phyloP scores from a whole-genome alignment of 352 stramenopile species.

The Elongisporangium prolatum region DNA sequence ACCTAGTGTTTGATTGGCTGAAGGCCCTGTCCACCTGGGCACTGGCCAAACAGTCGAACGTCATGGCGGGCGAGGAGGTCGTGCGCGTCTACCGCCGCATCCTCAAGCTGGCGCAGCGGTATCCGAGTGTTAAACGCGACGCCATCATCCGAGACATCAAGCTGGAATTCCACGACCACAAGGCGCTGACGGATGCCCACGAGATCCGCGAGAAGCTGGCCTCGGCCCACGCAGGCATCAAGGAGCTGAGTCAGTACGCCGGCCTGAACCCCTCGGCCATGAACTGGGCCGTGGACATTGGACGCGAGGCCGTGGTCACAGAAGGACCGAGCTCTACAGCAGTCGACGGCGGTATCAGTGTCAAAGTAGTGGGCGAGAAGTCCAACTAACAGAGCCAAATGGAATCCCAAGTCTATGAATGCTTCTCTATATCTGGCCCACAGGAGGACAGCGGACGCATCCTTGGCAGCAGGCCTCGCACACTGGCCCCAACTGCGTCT shows the following conservation, averaged over 20 bases:
- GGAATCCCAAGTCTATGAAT: not conserved
- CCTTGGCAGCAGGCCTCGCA: slow-evolving; percentile 66
- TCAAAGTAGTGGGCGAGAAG: slow-evolving; percentile 49
- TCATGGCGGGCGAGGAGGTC: slow-evolving; percentile 48
- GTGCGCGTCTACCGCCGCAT: slow-evolving; percentile 77
- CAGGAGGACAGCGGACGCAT: slow-evolving; percentile 35
- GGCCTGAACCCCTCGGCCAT: slow-evolving; percentile 47
- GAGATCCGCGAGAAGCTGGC: slow-evolving; percentile 65
- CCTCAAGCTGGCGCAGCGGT: slow-evolving; percentile 78
- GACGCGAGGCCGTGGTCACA: slow-evolving; percentile 32
- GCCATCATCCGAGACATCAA: slow-evolving; percentile 83
- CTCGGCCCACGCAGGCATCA: slow-evolving; percentile 62
- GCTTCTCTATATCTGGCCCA: slow-evolving; percentile 7
- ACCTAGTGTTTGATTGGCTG: slow-evolving; percentile 1
- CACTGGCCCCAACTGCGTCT: slow-evolving; percentile 74
- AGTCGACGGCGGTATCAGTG: slow-evolving; percentile 14
- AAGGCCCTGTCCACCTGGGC: not conserved
- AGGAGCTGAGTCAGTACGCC: slow-evolving; percentile 75
- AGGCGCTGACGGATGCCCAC: slow-evolving; percentile 48
- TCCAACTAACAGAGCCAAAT: slow-evolving; percentile 1
- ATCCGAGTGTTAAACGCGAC: slow-evolving; percentile 82
- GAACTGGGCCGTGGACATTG: slow-evolving; percentile 74
- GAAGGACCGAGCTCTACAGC: slow-evolving; percentile 1
- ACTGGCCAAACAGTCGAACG: slow-evolving; percentile 12
- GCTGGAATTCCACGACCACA: slow-evolving; percentile 78